Percentiles rank a stretch among this genome's conserved stretches.
phyloP scores from a whole-genome alignment of 148 eudicot genomes.

The Nepenthes gracilis region DNA sequence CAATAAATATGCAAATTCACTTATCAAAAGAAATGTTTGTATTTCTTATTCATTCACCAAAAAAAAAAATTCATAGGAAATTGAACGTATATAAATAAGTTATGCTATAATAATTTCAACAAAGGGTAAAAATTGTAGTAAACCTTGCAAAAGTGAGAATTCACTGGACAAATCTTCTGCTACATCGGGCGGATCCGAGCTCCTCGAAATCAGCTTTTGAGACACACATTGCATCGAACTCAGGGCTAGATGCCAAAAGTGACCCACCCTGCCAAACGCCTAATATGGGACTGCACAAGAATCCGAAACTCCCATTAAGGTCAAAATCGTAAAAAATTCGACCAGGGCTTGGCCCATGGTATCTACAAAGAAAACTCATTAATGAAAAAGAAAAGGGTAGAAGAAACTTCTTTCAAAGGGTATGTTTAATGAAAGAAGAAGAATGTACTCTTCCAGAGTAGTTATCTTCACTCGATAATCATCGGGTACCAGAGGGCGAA shows the following conservation, averaged over 20 bases:
- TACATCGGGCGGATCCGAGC: constrained; percentile 85
- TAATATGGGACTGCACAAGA: constrained; percentile 65
- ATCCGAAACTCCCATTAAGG: constrained; percentile 1
- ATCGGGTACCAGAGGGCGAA: constrained; percentile 93
- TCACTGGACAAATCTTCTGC: constrained; percentile 66
- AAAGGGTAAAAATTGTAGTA: neutral
- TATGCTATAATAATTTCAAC: too few species aligned
- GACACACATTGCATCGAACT: constrained; percentile 87
- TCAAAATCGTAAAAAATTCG: neutral
- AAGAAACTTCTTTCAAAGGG: neutral
- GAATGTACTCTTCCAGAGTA: constrained; percentile 76
- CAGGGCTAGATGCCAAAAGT: constrained; percentile 95
- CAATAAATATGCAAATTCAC: too few species aligned
- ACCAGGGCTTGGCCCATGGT: too few species aligned
- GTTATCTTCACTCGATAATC: constrained; percentile 79
- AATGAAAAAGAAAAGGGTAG: too few species aligned
- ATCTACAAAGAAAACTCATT: neutral
- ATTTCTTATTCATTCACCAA: too few species aligned
- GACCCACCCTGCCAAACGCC: constrained; percentile 99
- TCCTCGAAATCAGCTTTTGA: constrained; percentile 95
- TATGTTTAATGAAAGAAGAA: neutral
- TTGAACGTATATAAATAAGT: too few species aligned
- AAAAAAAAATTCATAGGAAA: too few species aligned
- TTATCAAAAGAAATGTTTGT: too few species aligned
- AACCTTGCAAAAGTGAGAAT: neutral